Evolutionary conservation across 108 stramenopile species (phyloP), one percentile per base, ranked within the genome.

Genomic region (Nitzschia sp.): DNA sequence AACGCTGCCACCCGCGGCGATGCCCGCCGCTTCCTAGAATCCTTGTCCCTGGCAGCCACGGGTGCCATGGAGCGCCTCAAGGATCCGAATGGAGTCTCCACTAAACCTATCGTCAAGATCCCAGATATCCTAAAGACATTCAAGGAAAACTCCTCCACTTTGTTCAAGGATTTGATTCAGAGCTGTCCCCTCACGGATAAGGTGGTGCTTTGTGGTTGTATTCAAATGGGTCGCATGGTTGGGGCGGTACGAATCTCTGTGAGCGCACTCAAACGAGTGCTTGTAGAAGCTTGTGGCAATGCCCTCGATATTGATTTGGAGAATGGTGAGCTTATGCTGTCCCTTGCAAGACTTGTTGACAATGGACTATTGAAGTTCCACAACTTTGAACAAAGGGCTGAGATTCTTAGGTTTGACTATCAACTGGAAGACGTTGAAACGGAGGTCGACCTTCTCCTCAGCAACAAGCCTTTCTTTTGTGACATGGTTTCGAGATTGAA

Each of bases 361-460:
- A 52, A 65, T 10, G 87, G 83, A 2, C 57, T 86, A 26, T 26
- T 62, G 21, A 53, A 56, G 41, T n/a, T 50, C 20, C 24, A 42
- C 25, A 29, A 2, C n/a, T 20, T 15, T 14, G 41, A 17, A 50
- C 68, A 40, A 40, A 3, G 20, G 41, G 7, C 42, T 64, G n/a
- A 21, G 11, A 12, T 34, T 15, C 51, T 89, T 56, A 67, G 62
- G 14, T 71, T 89, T 57, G 88, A 81, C 55, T 69, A 75, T 10
- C 88, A 89, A 53, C 57, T 87, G 7, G 78, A 87, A 54, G 89
- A 90, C 67, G 83, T 90, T 39, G 86, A 79, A 53, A 65, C 55
- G 48, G 89, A 81, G 9, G 55, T 87, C 17, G 73, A 87, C 55
- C 68, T 82, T 24, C 71, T 65, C 39, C 62, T 89, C 22, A 20